These are phyloP conservation scores for Phytophthora citricola DNA, from an alignment of 352 stramenopile genomes.

Conservation along the genomic window DNA sequence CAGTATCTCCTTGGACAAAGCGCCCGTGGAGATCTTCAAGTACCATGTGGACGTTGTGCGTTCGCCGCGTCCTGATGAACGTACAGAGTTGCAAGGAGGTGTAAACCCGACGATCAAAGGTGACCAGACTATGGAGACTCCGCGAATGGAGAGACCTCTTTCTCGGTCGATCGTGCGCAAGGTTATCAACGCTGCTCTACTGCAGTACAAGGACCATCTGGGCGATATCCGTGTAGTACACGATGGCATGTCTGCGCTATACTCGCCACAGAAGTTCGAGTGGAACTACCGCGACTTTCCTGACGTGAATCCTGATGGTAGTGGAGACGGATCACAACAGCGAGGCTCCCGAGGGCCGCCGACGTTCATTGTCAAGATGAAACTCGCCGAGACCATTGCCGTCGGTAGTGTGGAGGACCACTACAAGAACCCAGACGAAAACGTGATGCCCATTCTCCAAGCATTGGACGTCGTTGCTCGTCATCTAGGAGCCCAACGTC, in stretches of 20 bases:
- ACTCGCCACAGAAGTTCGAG: conserved; percentile 47
- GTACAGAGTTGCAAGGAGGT: conserved; percentile 34
- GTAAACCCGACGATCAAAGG: conserved; percentile 22
- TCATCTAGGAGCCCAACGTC: conserved; percentile 55
- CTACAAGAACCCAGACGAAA: conserved; percentile 55
- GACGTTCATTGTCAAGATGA: conserved; percentile 71
- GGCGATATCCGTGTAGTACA: conserved; percentile 56
- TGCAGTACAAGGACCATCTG: conserved; percentile 48
- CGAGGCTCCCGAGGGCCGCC: conserved; percentile 32
- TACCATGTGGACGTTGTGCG: conserved; percentile 66
- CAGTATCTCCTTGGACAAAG: conserved; percentile 45
- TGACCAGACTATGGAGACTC: background rate
- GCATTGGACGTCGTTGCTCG: conserved; percentile 69
- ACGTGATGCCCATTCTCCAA: conserved; percentile 66
- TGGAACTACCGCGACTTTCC: conserved; percentile 56
- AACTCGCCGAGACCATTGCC: conserved; percentile 58
- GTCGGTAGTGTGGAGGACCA: conserved; percentile 47
- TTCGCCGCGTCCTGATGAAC: conserved; percentile 22
- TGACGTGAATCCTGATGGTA: conserved; percentile 53
- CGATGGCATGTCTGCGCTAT: conserved; percentile 67
- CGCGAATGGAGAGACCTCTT: conserved; percentile 47
- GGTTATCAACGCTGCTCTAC: conserved; percentile 59
- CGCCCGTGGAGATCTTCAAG: conserved; percentile 61
- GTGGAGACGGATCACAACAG: conserved; percentile 1
- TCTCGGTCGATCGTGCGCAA: conserved; percentile 50